Conservation (phyloP, 768 basidiomycete genomes). For the Amanita phalloides region DNA sequence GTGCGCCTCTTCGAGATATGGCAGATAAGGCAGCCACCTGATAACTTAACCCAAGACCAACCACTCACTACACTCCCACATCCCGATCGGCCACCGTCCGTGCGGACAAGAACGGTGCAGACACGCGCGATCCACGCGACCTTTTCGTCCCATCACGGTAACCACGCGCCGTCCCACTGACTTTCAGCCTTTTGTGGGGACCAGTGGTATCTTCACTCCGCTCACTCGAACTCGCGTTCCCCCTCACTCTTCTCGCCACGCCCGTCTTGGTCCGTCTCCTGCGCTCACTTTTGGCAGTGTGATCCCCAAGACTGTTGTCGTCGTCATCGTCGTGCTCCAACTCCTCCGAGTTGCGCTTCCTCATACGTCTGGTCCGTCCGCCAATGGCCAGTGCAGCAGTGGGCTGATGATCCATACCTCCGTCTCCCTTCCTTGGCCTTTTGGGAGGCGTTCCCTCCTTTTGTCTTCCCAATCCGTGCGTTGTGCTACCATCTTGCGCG, state of each 20-base stretch:
- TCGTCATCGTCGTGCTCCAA: slow-evolving; percentile 21
- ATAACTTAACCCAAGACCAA: neutral
- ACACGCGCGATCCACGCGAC: neutral
- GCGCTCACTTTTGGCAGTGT: neutral
- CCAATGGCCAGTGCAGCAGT: neutral
- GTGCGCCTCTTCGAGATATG: neutral
- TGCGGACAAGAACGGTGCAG: neutral
- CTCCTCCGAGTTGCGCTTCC: slow-evolving; percentile 43
- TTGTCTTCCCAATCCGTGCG: neutral
- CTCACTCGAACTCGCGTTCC: neutral
- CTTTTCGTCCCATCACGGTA: neutral
- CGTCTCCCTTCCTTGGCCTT: slow-evolving; percentile 8
- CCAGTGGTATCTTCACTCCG: neutral
- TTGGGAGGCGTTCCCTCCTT: slow-evolving; percentile 11
- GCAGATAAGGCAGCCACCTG: neutral
- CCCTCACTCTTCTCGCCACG: neutral
- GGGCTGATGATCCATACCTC: neutral
- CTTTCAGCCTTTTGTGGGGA: slow-evolving; percentile 2
- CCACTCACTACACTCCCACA: neutral
- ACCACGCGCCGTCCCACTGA: neutral
- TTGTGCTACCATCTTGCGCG: slow-evolving; percentile 4
- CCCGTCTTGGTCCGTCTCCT: neutral
- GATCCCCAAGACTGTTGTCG: neutral
- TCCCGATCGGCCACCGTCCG: neutral
- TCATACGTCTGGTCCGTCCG: slow-evolving; percentile 11